Conservation (phyloP, 2,329 filamentous ascomycete genomes). For the Neonectria coccinea region DNA sequence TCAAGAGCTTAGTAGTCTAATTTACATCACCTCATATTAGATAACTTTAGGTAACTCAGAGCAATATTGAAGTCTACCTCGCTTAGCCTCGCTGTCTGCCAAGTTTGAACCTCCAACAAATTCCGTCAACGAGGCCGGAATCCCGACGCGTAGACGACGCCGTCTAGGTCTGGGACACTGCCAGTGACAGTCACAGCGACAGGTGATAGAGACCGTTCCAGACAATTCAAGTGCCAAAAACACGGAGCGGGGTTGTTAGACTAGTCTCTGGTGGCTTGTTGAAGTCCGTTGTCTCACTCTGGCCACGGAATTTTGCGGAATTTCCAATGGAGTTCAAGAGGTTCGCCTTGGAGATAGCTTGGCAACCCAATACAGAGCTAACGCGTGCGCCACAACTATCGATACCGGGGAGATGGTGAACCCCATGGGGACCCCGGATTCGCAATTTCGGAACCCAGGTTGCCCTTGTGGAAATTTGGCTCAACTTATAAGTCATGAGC, state of each 20-base stretch:
- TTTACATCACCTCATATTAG: no score
- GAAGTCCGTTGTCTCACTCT: background rate
- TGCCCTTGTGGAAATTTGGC: background rate
- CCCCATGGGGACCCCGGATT: slow-evolving; percentile 29
- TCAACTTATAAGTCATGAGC: no score
- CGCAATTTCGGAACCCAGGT: slow-evolving; percentile 34
- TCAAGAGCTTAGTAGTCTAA: no score
- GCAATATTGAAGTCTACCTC: no score
- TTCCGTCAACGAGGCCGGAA: background rate
- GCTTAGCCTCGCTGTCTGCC: no score
- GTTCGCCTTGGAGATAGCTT: background rate
- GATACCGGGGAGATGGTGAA: slow-evolving; percentile 9
- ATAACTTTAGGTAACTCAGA: no score
- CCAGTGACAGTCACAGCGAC: no score
- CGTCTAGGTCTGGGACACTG: no score
- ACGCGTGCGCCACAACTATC: background rate
- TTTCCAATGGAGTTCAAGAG: background rate
- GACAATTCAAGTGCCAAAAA: background rate
- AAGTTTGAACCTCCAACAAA: background rate
- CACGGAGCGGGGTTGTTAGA: background rate
- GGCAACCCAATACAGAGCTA: background rate
- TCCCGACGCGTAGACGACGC: background rate
- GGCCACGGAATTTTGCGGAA: background rate
- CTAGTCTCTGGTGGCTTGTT: background rate
- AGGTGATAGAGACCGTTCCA: background rate